Percentiles rank a stretch among this genome's conserved stretches.
phyloP scores from a whole-genome alignment of 352 stramenopile species.

The Globisporangium iwayamae region DNA sequence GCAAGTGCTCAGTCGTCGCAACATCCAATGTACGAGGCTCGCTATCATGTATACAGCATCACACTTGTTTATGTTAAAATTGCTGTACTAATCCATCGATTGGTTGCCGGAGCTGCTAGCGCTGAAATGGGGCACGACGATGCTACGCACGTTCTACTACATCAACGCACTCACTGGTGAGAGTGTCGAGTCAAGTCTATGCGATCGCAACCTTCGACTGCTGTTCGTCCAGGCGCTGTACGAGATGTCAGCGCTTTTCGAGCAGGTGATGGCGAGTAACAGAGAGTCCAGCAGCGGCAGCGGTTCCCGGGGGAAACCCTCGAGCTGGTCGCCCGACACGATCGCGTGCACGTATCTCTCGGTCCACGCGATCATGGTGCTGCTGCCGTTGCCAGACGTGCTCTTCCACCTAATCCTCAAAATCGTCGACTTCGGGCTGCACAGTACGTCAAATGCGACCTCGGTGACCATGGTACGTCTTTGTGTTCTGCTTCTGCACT shows the following conservation, averaged over 20 bases:
- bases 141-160: conserved; percentile 79
- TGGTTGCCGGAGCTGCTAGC: conserved; percentile 21
- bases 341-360: conserved; percentile 59
- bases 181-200: conserved; percentile 46
- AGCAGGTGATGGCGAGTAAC: conserved; percentile 28
- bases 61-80: neutral
- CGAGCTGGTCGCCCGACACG: conserved; percentile 47
- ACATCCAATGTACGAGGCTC: conserved; percentile 49
- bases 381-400: conserved; percentile 71
- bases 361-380: conserved; percentile 57
- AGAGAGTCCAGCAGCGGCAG: neutral
- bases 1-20: conserved; percentile 69
- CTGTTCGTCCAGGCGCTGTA: conserved; percentile 64
- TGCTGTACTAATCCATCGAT: too few relatives aligned
- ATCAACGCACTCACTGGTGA: conserved; percentile 64
- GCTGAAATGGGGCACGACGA: conserved; percentile 77
- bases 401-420: conserved; percentile 59
- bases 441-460: conserved; percentile 19
- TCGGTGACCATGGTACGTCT: conserved; percentile 47
- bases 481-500: neutral
- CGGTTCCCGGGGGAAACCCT: neutral
- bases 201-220: conserved; percentile 63
- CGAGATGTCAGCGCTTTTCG: conserved; percentile 65
- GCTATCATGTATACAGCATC: neutral
- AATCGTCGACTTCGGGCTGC: conserved; percentile 63